phyloP scores from a whole-genome alignment of 2,329 filamentous ascomycete genomes.

The Colletotrichum zoysiae region DNA sequence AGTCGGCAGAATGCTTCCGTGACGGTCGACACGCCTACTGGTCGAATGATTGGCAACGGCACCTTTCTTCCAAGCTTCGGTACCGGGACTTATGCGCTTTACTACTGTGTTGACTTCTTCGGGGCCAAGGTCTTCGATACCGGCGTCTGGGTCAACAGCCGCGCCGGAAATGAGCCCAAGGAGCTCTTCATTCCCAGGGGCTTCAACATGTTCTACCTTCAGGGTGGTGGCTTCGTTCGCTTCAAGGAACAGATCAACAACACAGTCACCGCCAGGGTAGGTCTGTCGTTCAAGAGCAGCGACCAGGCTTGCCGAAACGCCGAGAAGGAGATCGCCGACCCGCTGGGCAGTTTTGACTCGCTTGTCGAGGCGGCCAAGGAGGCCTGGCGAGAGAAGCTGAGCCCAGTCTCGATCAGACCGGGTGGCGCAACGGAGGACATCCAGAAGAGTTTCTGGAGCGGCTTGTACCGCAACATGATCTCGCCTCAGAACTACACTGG shows the following conservation, averaged over 20 bases:
- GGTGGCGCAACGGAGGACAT: constrained; percentile 63
- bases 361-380: constrained; percentile 63
- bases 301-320: constrained; percentile 73
- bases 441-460: constrained; percentile 72
- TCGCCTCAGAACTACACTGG: constrained; percentile 76
- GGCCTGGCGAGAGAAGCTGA: constrained; percentile 70
- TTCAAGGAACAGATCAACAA: constrained; percentile 61
- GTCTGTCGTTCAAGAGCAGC: constrained; percentile 73
- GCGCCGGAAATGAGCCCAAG: constrained; percentile 54
- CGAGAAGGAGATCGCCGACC: constrained; percentile 66
- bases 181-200: constrained; percentile 54
- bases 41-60: constrained; percentile 68
- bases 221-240: constrained; percentile 67
- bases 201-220: constrained; percentile 57
- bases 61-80: constrained; percentile 73
- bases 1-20: constrained; percentile 58
- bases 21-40: constrained; percentile 61
- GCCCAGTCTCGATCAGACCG: constrained; percentile 63
- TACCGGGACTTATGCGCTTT: constrained; percentile 66
- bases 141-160: constrained; percentile 56
- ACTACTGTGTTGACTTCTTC: constrained; percentile 72
- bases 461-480: constrained; percentile 71
- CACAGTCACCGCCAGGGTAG: constrained; percentile 69
- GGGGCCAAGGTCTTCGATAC: constrained; percentile 54
- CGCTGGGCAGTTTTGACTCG: constrained; percentile 60